These are phyloP conservation scores for Malassezia slooffiae DNA, from an alignment of 1,284 basidiomycete species.

Conservation along the genomic window DNA sequence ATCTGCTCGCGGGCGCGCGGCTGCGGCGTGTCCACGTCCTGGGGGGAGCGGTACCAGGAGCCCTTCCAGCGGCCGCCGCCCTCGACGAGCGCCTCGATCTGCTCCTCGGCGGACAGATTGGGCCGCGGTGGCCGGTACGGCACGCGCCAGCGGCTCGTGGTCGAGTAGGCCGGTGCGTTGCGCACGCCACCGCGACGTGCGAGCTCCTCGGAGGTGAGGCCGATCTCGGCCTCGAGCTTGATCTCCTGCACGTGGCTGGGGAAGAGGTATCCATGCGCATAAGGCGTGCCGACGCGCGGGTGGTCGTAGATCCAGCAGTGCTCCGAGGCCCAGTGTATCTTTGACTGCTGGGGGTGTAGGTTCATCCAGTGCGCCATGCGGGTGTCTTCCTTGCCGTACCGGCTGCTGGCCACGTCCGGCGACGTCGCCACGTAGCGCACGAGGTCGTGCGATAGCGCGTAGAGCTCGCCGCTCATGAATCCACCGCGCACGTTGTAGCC, in stretches of 20 bases:
- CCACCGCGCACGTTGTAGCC: conserved; percentile 60
- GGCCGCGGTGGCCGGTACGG: conserved; percentile 64
- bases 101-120: conserved; percentile 60
- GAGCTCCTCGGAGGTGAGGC: conserved; percentile 47
- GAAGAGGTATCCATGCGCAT: conserved; percentile 93
- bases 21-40: conserved; percentile 27
- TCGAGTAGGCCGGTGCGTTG: conserved; percentile 61
- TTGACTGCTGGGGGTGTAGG: conserved; percentile 65
- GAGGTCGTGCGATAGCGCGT: conserved; percentile 78
- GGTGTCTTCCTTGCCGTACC: conserved; percentile 84
- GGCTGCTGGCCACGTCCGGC: conserved; percentile 58
- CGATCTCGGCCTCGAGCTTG: conserved; percentile 47
- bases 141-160: conserved; percentile 70
- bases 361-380: conserved; percentile 85
- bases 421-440: conserved; percentile 78
- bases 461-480: conserved; percentile 94
- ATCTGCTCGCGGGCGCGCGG: conserved; percentile 36
- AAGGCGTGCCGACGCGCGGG: conserved; percentile 74
- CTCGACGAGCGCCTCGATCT: conserved; percentile 84
- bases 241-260: conserved; percentile 73
- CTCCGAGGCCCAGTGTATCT: conserved; percentile 80
- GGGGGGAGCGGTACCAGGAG: conserved; percentile 47
- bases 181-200: conserved; percentile 48
- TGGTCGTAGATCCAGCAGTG: conserved; percentile 98
- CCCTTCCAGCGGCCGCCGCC: conserved; percentile 55